Conservation (phyloP, 352 stramenopile species). For the Pythium coloratum region DNA sequence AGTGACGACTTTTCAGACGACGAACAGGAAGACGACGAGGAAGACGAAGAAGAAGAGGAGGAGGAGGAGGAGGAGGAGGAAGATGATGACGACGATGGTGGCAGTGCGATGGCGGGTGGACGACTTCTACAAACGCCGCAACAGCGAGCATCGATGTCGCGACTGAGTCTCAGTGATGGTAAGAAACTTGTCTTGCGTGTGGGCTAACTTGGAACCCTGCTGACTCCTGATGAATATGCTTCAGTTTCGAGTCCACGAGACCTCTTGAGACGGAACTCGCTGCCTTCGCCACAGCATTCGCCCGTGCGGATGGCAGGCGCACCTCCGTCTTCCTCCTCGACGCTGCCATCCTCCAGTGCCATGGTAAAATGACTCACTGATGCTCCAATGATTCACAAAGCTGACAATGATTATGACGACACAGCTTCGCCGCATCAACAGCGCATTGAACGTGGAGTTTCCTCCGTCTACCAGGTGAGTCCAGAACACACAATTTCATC, state of each 20-base stretch:
- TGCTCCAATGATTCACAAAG: too few relatives aligned
- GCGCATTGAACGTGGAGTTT: conserved; percentile 41
- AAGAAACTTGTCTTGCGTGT: not conserved
- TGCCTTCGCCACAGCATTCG: conserved; percentile 35
- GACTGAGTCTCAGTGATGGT: conserved; percentile 28
- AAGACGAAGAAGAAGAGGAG: conserved; percentile 35
- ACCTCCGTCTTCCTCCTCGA: conserved; percentile 3
- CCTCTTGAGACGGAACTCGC: conserved; percentile 45
- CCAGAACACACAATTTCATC: not conserved
- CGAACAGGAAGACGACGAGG: conserved; percentile 52
- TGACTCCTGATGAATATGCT: not conserved
- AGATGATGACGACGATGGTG: conserved; percentile 16
- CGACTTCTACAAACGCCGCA: conserved; percentile 20
- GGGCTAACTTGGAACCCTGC: not conserved
- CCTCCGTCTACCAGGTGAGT: conserved; percentile 17
- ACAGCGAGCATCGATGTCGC: conserved; percentile 20
- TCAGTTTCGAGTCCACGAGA: conserved; percentile 34
- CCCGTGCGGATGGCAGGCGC: conserved; percentile 9
- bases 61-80: conserved; percentile 38
- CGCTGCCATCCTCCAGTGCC: conserved; percentile 52
- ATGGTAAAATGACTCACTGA: conserved; percentile 39
- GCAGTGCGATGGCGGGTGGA: not conserved
- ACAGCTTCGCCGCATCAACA: conserved; percentile 68
- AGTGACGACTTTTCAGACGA: conserved; percentile 66
- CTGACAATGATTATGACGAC: not conserved